Base-by-base conservation (phyloP, 2,329 filamentous ascomycete species). In the Penicillium sp. region DNA sequence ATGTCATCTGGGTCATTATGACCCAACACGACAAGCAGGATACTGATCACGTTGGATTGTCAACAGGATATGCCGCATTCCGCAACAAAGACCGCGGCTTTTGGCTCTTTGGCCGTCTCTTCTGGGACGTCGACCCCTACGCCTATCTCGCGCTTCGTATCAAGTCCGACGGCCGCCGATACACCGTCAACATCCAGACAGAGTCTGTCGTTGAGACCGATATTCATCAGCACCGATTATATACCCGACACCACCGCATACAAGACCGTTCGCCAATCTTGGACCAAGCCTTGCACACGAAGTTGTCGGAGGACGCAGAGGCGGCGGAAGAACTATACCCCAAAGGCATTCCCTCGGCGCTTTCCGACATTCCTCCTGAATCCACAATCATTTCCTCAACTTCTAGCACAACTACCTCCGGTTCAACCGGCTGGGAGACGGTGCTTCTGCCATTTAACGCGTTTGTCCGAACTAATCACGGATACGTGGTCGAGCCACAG, bases 151-250 rank as follows among this genome's bases (percentile, higher is more conserved):
- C 91, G 0, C 76, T 99, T 69, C 88, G 93, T 14, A 83, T 99
- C 66, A 95, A 92, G 74, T 93, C 90, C 3, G 95, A 98, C 71
- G 93, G 92, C 16, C 83, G 95, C 57, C 89, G 90, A 68, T 99
- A 98, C 79, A 91, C 96, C 56, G 86, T 99, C 68, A 99, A 99
- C 75, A 80, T 99, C 16, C 95, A 98, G 79, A 96, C 93, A 3
- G 93, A 99, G 71, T 90, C 90, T 1, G 88, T 99, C 54, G 90
- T 96, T 48, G 90, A 91, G 11, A 93, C 92, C n/a, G 95, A 99
- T 73, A 82, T 99, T 61, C 95, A 98, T 74, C 95, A 99, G 74
- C 95, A 99, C 75, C 83, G 95, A 49, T 77, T 99, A 4, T 96
- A 80, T 64, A 79, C 78, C 16, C 73, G 71, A 49, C 74, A 79